A percentile compares a stretch with the other conserved stretches of the same genome.
phyloP scores from a whole-genome alignment of 176 grass and related monocot species.

The Alloteropsis semialata region DNA sequence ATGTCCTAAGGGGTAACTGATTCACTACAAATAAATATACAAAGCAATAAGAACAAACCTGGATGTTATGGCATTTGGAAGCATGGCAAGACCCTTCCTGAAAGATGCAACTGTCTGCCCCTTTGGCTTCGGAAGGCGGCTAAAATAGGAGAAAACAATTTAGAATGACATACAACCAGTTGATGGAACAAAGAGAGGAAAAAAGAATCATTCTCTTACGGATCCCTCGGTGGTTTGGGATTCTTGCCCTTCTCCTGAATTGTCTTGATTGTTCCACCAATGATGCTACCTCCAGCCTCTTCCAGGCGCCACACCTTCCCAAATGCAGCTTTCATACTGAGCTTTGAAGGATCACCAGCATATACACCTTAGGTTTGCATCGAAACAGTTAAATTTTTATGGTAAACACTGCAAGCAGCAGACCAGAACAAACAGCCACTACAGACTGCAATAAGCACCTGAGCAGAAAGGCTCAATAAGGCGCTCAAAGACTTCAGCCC shows the following conservation, averaged over 20 bases:
- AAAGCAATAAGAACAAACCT: conserved; percentile 46
- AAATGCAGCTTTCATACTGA: conserved; percentile 97
- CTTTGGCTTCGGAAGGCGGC: conserved; percentile 72
- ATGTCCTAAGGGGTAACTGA: neutral
- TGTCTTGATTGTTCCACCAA: conserved; percentile 90
- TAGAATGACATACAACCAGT: neutral
- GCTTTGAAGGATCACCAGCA: conserved; percentile 87
- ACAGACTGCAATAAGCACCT: conserved; percentile 37
- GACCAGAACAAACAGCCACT: neutral
- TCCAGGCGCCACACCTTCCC: conserved; percentile 89
- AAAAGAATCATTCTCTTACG: conserved; percentile 44
- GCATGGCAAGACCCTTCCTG: conserved; percentile 81
- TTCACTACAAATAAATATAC: neutral
- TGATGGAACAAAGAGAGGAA: neutral
- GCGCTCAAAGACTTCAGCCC: conserved; percentile 87
- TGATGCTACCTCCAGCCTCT: conserved; percentile 77
- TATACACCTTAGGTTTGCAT: conserved; percentile 61
- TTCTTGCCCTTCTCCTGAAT: conserved; percentile 78
- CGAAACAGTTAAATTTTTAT: neutral
- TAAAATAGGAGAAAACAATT: conserved; percentile 27
- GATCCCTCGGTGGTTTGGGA: conserved; percentile 60
- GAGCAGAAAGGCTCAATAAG: conserved; percentile 96
- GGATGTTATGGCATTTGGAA: conserved; percentile 86
- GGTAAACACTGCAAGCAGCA: neutral
- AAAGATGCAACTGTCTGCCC: conserved; percentile 98